A percentile compares a stretch with the other conserved stretches of the same genome.
These are phyloP conservation scores for Withania somnifera DNA, from an alignment of 305 asterid genomes.

Conservation along the genomic window DNA sequence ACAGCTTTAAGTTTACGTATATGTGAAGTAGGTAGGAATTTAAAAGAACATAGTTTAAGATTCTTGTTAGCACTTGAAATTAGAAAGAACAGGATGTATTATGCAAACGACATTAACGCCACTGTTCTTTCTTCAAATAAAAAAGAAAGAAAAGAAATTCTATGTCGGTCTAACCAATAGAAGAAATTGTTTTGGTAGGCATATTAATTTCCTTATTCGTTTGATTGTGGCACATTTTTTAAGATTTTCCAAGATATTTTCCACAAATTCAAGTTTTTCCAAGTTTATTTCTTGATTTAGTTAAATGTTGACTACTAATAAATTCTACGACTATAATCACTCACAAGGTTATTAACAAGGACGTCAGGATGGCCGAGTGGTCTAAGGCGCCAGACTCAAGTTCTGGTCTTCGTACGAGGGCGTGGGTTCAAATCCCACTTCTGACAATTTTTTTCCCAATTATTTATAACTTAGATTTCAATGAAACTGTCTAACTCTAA, in stretches of 20 bases:
- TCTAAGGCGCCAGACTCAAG: conserved; percentile 24
- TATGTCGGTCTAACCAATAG: no score
- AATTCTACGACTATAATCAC: no score
- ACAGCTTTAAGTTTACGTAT: not conserved
- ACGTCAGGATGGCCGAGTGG: conserved; percentile 22
- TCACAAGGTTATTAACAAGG: no score
- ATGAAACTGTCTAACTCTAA: no score
- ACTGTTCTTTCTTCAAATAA: not conserved
- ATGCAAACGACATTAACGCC: not conserved
- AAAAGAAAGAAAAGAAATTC: no score
- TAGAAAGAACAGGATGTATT: not conserved
- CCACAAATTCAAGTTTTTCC: no score
- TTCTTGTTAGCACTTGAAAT: not conserved
- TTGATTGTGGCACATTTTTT: not conserved
- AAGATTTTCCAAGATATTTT: not conserved
- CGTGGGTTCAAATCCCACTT: conserved; percentile 16
- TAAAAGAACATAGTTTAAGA: not conserved
- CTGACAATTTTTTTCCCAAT: not conserved
- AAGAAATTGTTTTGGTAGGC: not conserved
- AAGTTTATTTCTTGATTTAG: no score
- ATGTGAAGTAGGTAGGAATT: not conserved
- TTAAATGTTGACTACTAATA: no score
- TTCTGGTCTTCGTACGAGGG: conserved; percentile 8
- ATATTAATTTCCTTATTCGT: not conserved
- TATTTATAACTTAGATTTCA: no score